Percentiles rank a stretch among this genome's conserved stretches.
These are phyloP conservation scores for Pseudopyrenochaeta lycopersici DNA, from an alignment of 2,329 filamentous ascomycete genomes.

Conservation along the genomic window DNA sequence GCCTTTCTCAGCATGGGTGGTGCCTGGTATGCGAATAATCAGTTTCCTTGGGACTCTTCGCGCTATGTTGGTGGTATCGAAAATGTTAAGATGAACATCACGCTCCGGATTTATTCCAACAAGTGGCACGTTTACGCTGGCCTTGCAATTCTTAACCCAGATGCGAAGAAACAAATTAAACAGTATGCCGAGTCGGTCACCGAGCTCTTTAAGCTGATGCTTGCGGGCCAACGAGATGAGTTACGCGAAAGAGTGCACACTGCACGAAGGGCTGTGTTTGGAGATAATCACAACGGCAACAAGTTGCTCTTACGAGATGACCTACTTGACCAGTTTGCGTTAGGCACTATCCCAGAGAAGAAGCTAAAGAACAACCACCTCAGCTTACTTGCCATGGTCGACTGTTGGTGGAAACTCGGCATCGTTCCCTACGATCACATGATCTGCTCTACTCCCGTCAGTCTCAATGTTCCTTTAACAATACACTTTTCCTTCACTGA, in stretches of 20 bases:
- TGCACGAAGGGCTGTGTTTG: constrained; percentile 78
- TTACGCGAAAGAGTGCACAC: constrained; percentile 78
- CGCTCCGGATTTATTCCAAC: constrained; percentile 94
- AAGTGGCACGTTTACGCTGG: constrained; percentile 99
- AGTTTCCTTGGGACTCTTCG: constrained; percentile 97
- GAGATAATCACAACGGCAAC: constrained; percentile 62
- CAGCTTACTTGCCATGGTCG: constrained; percentile 92
- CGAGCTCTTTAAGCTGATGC: constrained; percentile 95
- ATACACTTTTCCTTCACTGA: background rate
- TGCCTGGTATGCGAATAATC: constrained; percentile 92
- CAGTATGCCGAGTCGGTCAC: constrained; percentile 95
- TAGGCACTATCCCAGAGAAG: constrained; percentile 74
- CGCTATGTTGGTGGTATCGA: constrained; percentile 97
- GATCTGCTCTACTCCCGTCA: constrained; percentile 93
- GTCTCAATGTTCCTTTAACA: constrained; percentile 35
- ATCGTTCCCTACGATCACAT: constrained; percentile 99
- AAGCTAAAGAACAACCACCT: constrained; percentile 91
- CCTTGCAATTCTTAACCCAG: constrained; percentile 94
- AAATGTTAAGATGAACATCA: constrained; percentile 99
- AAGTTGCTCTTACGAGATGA: constrained; percentile 79
- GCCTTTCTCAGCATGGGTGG: constrained; percentile 97
- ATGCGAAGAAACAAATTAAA: constrained; percentile 88
- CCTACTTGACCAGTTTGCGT: constrained; percentile 86
- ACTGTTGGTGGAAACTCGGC: constrained; percentile 93
- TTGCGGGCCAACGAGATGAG: constrained; percentile 81